These are phyloP conservation scores for Dillenia turbinata DNA, from an alignment of 164 flowering plant species.

Conservation along the genomic window DNA sequence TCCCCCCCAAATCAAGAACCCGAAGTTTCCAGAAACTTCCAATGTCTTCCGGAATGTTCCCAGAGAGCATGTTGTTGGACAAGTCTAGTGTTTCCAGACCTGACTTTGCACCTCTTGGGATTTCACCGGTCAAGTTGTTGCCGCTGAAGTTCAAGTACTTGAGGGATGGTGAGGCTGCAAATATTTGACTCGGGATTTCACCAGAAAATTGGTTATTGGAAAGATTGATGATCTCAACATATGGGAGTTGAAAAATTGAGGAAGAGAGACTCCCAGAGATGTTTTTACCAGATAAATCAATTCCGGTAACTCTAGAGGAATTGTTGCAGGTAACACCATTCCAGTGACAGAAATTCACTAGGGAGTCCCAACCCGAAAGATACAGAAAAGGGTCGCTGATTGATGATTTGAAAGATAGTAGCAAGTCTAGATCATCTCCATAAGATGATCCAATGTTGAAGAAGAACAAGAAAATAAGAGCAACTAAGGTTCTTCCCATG, in stretches of 20 bases:
- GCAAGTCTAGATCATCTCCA: constrained; percentile 37
- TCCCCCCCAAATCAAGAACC: constrained; percentile 75
- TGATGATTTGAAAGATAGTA: constrained; percentile 55
- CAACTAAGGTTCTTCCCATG: no score
- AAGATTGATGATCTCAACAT: constrained; percentile 43
- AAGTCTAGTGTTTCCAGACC: constrained; percentile 49
- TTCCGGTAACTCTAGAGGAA: constrained; percentile 32
- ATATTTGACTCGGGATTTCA: constrained; percentile 33
- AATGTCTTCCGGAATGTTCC: constrained; percentile 42
- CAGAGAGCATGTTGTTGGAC: constrained; percentile 62
- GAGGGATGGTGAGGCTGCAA: constrained; percentile 33
- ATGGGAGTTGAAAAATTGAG: constrained; percentile 40
- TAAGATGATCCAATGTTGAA: constrained; percentile 9
- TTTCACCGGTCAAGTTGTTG: constrained; percentile 60
- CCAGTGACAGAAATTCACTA: constrained; percentile 51
- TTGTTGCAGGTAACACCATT: constrained; percentile 52
- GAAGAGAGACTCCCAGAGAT: constrained; percentile 48
- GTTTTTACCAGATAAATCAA: constrained; percentile 59
- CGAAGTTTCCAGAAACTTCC: constrained; percentile 34
- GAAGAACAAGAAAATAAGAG: constrained; percentile 10
- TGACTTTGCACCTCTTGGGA: constrained; percentile 37
- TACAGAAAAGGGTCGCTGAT: constrained; percentile 37
- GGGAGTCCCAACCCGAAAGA: constrained; percentile 52
- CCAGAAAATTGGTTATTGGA: constrained; percentile 57
- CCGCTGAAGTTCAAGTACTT: constrained; percentile 59